Conservation (phyloP, 192 early-diverging fungal genomes). For the Backusella circina region DNA sequence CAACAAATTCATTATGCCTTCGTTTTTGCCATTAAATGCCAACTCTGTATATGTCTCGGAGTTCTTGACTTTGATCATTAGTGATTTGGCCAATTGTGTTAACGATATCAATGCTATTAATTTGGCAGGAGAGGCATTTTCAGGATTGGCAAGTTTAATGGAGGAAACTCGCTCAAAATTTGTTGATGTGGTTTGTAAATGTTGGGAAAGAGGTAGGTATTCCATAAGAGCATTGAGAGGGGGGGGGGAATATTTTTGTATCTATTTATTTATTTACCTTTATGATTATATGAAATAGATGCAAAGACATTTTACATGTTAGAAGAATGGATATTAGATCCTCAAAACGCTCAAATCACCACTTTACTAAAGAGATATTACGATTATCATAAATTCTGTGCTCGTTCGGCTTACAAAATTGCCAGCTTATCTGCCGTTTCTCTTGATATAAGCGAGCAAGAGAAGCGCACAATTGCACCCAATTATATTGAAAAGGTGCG, state of each 20-base stretch:
- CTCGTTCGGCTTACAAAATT: slow-evolving; percentile 61
- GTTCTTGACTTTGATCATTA: slow-evolving; percentile 74
- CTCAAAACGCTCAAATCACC: slow-evolving; percentile 60
- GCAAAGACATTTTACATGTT: slow-evolving; percentile 65
- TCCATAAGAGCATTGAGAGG: not conserved
- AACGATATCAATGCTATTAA: slow-evolving; percentile 75
- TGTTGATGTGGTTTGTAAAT: slow-evolving; percentile 71
- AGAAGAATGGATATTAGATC: slow-evolving; percentile 70
- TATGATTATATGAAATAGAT: slow-evolving; percentile 33
- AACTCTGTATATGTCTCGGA: slow-evolving; percentile 62
- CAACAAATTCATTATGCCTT: not conserved
- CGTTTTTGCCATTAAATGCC: slow-evolving; percentile 47
- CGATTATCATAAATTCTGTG: slow-evolving; percentile 62
- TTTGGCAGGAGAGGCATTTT: slow-evolving; percentile 69
- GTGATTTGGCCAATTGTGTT: slow-evolving; percentile 70
- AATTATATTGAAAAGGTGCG: slow-evolving; percentile 57
- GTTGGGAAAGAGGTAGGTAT: slow-evolving; percentile 69
- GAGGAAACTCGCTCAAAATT: slow-evolving; percentile 70
- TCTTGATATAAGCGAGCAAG: slow-evolving; percentile 31
- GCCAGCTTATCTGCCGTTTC: slow-evolving; percentile 44
- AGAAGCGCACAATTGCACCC: slow-evolving; percentile 41
- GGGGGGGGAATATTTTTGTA: no score
- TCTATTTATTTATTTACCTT: no score
- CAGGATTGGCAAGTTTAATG: slow-evolving; percentile 64
- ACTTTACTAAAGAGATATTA: slow-evolving; percentile 62